Percentiles rank a stretch among this genome's conserved stretches.
Conservation (phyloP, 1,139 yeast species). For the Hemisphaericaspora xylofermentans region DNA sequence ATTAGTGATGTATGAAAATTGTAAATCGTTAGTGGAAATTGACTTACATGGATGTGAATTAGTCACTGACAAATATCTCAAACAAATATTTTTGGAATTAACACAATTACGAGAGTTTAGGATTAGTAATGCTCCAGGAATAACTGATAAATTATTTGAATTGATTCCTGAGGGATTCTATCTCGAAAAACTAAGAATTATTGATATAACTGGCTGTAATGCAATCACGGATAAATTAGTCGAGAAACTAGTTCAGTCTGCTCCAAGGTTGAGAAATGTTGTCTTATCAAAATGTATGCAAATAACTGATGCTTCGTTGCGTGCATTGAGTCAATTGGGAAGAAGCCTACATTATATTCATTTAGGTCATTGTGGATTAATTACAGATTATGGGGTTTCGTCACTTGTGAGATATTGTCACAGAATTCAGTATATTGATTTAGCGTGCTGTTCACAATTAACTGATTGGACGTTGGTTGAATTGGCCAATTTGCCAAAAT, state of each 20-base stretch:
- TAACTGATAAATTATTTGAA: slow-evolving; percentile 64
- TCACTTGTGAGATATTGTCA: slow-evolving; percentile 76
- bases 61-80: slow-evolving; percentile 63
- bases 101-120: slow-evolving; percentile 80
- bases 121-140: slow-evolving; percentile 68
- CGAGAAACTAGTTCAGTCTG: slow-evolving; percentile 66
- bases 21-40: slow-evolving; percentile 82
- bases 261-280: slow-evolving; percentile 85
- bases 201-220: slow-evolving; percentile 84
- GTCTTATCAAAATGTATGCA: slow-evolving; percentile 87
- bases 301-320: slow-evolving; percentile 79
- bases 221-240: slow-evolving; percentile 80
- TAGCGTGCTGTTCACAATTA: slow-evolving; percentile 89
- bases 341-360: slow-evolving; percentile 86
- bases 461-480: slow-evolving; percentile 84
- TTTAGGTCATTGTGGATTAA: slow-evolving; percentile 88
- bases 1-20: slow-evolving; percentile 59
- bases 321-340: slow-evolving; percentile 71
- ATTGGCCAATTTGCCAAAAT: slow-evolving; percentile 71
- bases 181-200: slow-evolving; percentile 60
- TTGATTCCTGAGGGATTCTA: slow-evolving; percentile 42
- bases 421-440: slow-evolving; percentile 86
- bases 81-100: slow-evolving; percentile 60
- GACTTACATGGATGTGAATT: slow-evolving; percentile 84
- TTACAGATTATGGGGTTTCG: slow-evolving; percentile 86